Percentiles rank a stretch among this genome's conserved stretches.
phyloP scores from a whole-genome alignment of 495 filamentous ascomycete species.

The Niebla homalea region DNA sequence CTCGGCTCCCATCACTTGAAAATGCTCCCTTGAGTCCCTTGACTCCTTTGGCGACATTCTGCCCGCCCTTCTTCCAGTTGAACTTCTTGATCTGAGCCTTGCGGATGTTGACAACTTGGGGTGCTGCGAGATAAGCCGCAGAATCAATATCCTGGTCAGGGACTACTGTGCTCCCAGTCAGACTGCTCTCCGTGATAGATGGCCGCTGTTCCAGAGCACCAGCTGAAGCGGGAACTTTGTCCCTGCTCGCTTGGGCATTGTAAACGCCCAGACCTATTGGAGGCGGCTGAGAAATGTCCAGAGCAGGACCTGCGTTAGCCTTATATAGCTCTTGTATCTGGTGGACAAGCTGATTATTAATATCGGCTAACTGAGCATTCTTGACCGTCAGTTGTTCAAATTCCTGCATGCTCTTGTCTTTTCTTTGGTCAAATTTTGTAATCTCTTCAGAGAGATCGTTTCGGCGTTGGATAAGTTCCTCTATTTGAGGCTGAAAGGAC shows the following conservation, averaged over 20 bases:
- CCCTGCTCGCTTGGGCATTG: slow-evolving; percentile 48
- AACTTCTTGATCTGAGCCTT: slow-evolving; percentile 87
- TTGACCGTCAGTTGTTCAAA: slow-evolving; percentile 87
- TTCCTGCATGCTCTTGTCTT: slow-evolving; percentile 85
- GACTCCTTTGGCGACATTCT: slow-evolving; percentile 85
- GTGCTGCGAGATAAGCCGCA: slow-evolving; percentile 55
- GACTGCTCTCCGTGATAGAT: slow-evolving; percentile 34
- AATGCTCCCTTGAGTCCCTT: slow-evolving; percentile 83
- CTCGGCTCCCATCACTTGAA: slow-evolving; percentile 35
- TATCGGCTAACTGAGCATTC: slow-evolving; percentile 82
- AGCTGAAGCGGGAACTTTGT: slow-evolving; percentile 55
- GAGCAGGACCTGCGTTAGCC: slow-evolving; percentile 47
- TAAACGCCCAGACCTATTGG: slow-evolving; percentile 80
- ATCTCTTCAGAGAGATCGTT: slow-evolving; percentile 75
- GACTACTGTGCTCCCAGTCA: slow-evolving; percentile 42
- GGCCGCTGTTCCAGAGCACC: slow-evolving; percentile 35
- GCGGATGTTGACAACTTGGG: slow-evolving; percentile 82
- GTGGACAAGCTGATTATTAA: slow-evolving; percentile 90
- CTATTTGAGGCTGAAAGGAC: slow-evolving; percentile 60
- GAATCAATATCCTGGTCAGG: slow-evolving; percentile 54
- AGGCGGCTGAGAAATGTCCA: slow-evolving; percentile 34
- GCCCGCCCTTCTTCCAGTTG: slow-evolving; percentile 95
- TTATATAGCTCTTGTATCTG: slow-evolving; percentile 90
- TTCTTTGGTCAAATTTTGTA: slow-evolving; percentile 58
- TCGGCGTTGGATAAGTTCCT: slow-evolving; percentile 70